Evolutionary conservation across 2,329 filamentous ascomycete species (phyloP).

Genomic region (Scytalidium sp.): DNA sequence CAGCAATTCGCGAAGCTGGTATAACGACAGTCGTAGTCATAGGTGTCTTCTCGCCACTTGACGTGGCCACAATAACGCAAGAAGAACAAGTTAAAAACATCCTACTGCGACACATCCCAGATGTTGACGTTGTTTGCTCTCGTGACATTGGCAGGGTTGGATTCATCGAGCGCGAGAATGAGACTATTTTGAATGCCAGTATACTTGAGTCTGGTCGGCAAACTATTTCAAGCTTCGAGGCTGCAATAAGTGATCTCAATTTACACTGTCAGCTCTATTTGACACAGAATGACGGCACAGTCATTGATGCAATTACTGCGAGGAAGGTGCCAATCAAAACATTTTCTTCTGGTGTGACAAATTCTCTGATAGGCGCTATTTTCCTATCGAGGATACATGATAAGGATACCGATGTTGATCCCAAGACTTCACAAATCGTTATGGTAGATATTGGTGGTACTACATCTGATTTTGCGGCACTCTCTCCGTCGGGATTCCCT

Average conservation of each 20-base stretch:
- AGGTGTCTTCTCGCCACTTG: conserved; percentile 57
- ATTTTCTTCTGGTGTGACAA: conserved; percentile 62
- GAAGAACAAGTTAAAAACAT: conserved; percentile 48
- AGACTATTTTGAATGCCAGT: conserved; percentile 61
- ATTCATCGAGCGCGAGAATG: conserved; percentile 61
- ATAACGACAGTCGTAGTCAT: conserved; percentile 49
- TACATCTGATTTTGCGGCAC: conserved; percentile 56
- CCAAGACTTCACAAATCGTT: conserved; percentile 28
- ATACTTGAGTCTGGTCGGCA: conserved; percentile 55
- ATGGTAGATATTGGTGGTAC: conserved; percentile 61
- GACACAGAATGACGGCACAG: conserved; percentile 62
- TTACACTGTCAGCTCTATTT: conserved; percentile 44
- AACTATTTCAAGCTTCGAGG: conserved; percentile 54
- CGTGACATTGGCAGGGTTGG: conserved; percentile 44
- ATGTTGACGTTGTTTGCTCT: conserved; percentile 47
- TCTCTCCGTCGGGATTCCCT: conserved; percentile 57
- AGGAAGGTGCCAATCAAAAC: conserved; percentile 56
- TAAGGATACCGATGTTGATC: conserved; percentile 11
- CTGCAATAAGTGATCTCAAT: conserved; percentile 48
- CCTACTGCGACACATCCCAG: conserved; percentile 41
- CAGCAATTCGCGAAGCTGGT: conserved; percentile 16
- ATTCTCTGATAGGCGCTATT: conserved; percentile 61
- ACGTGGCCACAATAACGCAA: conserved; percentile 45
- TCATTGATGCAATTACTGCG: conserved; percentile 51
- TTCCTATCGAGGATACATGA: conserved; percentile 39